These are phyloP conservation scores for Juglanconis sp. DNA, from an alignment of 2,329 filamentous ascomycete genomes.

Conservation along the genomic window DNA sequence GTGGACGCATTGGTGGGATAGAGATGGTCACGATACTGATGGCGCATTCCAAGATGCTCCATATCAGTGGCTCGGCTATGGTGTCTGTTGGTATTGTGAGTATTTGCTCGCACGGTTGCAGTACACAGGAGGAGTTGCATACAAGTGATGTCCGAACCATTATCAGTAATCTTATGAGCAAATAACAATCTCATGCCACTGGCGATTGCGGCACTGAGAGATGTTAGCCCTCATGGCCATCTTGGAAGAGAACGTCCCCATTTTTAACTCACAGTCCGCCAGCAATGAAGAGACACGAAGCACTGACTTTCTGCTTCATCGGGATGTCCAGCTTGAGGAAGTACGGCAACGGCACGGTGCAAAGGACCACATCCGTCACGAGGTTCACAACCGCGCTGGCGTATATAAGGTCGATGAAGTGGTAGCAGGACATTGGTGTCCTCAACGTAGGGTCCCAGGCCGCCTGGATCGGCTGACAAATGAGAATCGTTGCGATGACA, in stretches of 20 bases:
- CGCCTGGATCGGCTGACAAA: constrained; percentile 7
- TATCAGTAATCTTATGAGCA: not conserved
- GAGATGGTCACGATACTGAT: constrained; percentile 11
- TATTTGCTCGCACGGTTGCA: not conserved
- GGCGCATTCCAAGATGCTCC: constrained; percentile 11
- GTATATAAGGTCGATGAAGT: constrained; percentile 3
- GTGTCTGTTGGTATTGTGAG: constrained; percentile 12
- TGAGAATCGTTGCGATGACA: not conserved
- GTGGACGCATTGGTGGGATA: constrained; percentile 9
- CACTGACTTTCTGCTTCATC: constrained; percentile 8
- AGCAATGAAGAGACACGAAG: constrained; percentile 8
- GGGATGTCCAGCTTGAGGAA: constrained; percentile 5
- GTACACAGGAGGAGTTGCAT: not conserved
- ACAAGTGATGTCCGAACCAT: constrained; percentile 10
- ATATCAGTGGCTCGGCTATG: constrained; percentile 10
- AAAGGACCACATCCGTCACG: constrained; percentile 4
- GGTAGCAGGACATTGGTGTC: constrained; percentile 3
- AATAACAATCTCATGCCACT: not conserved
- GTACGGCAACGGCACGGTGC: constrained; percentile 6
- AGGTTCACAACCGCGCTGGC: constrained; percentile 5
- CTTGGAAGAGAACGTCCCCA: not conserved
- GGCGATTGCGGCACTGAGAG: constrained; percentile 7
- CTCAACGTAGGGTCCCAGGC: constrained; percentile 8
- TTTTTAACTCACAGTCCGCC: constrained; percentile 6
- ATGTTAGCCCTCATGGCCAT: not conserved